Evolutionary conservation across 306 rosid species (phyloP).

Genomic region (Quercus berberidifolia): DNA sequence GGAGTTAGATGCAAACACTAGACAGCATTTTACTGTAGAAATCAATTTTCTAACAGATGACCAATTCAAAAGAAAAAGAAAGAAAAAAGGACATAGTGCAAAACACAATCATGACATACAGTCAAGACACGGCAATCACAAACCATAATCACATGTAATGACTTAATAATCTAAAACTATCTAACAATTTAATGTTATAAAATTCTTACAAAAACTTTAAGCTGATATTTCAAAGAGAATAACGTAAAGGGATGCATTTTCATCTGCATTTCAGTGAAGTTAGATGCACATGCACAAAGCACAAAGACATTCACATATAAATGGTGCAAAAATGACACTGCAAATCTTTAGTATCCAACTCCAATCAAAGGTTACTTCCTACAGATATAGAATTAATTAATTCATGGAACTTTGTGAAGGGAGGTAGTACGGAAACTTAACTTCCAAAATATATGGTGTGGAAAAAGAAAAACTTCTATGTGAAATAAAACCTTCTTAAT

Average conservation of each 20-base stretch:
- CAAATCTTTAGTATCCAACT: neutral
- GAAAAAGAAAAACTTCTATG: neutral
- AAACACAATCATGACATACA: neutral
- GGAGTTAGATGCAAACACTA: conserved; percentile 8
- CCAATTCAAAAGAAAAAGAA: neutral
- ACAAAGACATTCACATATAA: neutral
- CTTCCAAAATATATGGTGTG: neutral
- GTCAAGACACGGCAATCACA: neutral
- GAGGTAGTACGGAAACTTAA: neutral
- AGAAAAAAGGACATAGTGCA: neutral
- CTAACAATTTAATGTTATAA: neutral
- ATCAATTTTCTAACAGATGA: neutral
- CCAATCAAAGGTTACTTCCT: neutral
- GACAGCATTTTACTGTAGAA: neutral
- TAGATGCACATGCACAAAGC: neutral
- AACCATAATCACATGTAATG: neutral
- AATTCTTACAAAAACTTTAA: neutral
- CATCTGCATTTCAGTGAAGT: neutral
- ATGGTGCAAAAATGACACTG: neutral
- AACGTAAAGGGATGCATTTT: neutral
- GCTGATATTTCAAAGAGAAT: neutral
- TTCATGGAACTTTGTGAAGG: neutral
- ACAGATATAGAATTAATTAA: neutral
- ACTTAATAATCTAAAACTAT: neutral
- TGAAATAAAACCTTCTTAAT: neutral